Percentiles rank a stretch among this genome's conserved stretches.
phyloP scores from a whole-genome alignment of 2,329 filamentous ascomycete species.

The Colletotrichum zoysiae region DNA sequence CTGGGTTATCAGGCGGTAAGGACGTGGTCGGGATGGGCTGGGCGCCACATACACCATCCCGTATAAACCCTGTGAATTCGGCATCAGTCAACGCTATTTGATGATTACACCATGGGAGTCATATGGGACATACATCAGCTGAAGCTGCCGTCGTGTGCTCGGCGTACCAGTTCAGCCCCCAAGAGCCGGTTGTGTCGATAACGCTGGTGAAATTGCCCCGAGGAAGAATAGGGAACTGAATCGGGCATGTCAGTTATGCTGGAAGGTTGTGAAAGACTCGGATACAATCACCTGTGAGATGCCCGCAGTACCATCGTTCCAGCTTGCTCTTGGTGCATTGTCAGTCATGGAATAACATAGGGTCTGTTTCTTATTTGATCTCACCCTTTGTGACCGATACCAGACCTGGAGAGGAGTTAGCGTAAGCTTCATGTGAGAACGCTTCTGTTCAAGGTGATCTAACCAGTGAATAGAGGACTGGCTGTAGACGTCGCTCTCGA shows the following conservation, averaged over 20 bases:
- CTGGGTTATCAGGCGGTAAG: slow-evolving; percentile 28
- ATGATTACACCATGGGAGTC: not conserved
- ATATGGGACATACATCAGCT: slow-evolving; percentile 16
- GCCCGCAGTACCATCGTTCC: slow-evolving; percentile 31
- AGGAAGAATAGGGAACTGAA: slow-evolving; percentile 28
- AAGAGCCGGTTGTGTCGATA: slow-evolving; percentile 27
- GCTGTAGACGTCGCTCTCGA: slow-evolving; percentile 27
- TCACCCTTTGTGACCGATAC: slow-evolving; percentile 36
- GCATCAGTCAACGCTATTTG: not conserved
- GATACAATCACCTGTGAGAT: slow-evolving; percentile 13
- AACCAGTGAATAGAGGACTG: slow-evolving; percentile 35
- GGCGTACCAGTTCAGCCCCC: slow-evolving; percentile 35
- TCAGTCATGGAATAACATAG: not conserved
- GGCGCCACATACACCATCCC: slow-evolving; percentile 38
- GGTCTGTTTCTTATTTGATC: not conserved
- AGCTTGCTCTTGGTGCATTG: slow-evolving; percentile 15
- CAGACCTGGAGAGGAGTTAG: slow-evolving; percentile 16
- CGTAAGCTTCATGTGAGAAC: not conserved
- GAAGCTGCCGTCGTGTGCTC: slow-evolving; percentile 34
- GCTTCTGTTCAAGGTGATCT: not conserved
- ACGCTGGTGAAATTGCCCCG: slow-evolving; percentile 34
- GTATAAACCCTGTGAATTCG: slow-evolving; percentile 20
- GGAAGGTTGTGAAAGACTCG: too few species aligned
- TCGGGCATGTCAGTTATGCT: not conserved
- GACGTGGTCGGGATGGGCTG: slow-evolving; percentile 24